Conservation (phyloP, 2,329 filamentous ascomycete genomes). For the Paecilomyces niveus region DNA sequence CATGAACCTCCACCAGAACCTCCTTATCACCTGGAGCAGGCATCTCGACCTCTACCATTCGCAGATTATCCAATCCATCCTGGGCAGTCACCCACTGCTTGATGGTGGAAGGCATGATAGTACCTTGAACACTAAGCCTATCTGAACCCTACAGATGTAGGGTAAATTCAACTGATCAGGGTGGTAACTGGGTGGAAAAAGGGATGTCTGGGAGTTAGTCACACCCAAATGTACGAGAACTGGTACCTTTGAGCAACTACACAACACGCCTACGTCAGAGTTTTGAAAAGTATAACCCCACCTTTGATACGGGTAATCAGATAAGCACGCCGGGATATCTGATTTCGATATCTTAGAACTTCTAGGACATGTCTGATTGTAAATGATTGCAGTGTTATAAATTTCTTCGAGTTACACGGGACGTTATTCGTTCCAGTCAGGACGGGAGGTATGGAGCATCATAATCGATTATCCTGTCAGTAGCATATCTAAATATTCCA, state of each 20-base stretch:
- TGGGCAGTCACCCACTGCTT: conserved; percentile 50
- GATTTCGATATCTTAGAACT: neutral
- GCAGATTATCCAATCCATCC: conserved; percentile 50
- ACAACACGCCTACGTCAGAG: neutral
- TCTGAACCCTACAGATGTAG: neutral
- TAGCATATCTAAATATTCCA: neutral
- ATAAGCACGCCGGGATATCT: neutral
- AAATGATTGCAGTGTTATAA: no score
- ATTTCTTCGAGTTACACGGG: neutral
- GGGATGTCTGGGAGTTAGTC: neutral
- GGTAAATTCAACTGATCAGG: neutral
- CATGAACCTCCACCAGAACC: conserved; percentile 45
- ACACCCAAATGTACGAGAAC: neutral
- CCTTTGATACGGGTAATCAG: neutral
- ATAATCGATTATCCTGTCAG: neutral
- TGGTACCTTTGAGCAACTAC: neutral
- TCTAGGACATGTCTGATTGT: no score
- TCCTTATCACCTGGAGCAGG: conserved; percentile 46
- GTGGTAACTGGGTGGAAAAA: neutral
- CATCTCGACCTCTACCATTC: conserved; percentile 37
- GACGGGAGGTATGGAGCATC: neutral
- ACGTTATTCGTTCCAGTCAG: neutral
- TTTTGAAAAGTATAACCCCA: neutral
- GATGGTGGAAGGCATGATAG: conserved; percentile 6
- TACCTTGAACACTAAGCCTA: neutral